Evolutionary conservation across 345 rosid species (phyloP), one percentile per base, ranked within the genome.

Genomic region (Durio zibethinus): DNA sequence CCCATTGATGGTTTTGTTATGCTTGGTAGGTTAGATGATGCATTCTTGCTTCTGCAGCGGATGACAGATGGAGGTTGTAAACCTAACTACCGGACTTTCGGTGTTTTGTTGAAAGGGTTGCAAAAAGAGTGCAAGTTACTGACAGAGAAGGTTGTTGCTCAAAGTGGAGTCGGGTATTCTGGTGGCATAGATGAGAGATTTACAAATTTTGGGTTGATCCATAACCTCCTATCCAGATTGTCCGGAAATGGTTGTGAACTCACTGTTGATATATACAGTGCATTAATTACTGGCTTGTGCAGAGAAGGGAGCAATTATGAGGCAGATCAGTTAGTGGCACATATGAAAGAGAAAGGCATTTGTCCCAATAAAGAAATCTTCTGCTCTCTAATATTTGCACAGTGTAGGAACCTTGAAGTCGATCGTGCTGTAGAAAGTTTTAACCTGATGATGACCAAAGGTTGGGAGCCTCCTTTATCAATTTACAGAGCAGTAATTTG

Each of bases 21-120:
- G 83, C 83, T 86, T 48, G 91, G 88, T 67, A 84, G 84, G 80
- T 73, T 90, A 47, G 86, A 89, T 72, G 83, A 89, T 76, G 91
- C 94, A 16, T 86, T 90, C 76, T 60, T 54, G 43, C 86, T 89
- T 82, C 76, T 84, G 68, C 82, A 29, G 61, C 79, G 50, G 40
- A 89, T 89, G 94, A 35, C 82, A 78, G 80, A 74, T 42, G 72
- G 76, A 68, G 88, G 91, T 7, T 86, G 89, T 77, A 76, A 82
- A 64, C 94, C 94, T 23, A 89, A 85, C 80, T 89, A 82, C 76
- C 78, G 87, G 59, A 89, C 94, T 8, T 90, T 81, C 80, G 50
- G 67, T 75, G 90, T 86, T 54, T 77, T 89, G 82, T 75, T 89
- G 77, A 89, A 89, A 74, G 91, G 94, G 61, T 72, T 90, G 83